Base-by-base conservation (phyloP, 441 rosid species). In the Mallotus japonicus region DNA sequence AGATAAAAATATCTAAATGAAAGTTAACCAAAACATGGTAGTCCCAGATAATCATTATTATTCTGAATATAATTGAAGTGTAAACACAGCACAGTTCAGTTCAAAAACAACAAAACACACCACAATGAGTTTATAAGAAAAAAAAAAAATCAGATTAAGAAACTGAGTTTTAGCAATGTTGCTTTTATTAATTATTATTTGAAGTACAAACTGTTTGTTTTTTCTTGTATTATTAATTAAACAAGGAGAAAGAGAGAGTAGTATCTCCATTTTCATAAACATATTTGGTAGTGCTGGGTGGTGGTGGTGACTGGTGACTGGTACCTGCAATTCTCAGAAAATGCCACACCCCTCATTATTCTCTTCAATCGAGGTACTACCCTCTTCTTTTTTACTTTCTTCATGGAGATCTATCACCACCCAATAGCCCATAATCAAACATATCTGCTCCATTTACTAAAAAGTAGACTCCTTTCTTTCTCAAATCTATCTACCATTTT, bases 301-400 rank as follows among this genome's bases (percentile, higher is more conserved):
- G 73, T 68, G 58, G 56, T 42, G 46, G 77, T 73, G 57, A 58
- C 72, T 51, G 76, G 69, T 50, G 44, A 56, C 72, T 74, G 73
- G 78, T 74, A 51, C 73, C 81, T 81, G 83, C 85, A 81, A 71
- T 69, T 73, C 84, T 76, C 86, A 78, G 85, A 83, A 83, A 84
- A 81, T 81, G 88, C 82, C 85, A 83, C 83, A 62, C 71, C 85
- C 72, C 76, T 44, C 7, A 44, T 75, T 80, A 57, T 81, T 86
- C 90, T 83, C 86, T 81, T 75, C 74, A 71, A 81, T 77, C 90
- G 85, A 84, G 86, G 83, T 70, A 57, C 62, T 67, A 24, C 55
- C 34, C 19, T 53, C 50, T 66, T 64, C 74, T 34, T 70, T 12
- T 73, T 49, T 71, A 80, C 79, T 76, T 78, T 79, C 72, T 72